Base-by-base conservation (phyloP, 1,284 basidiomycete species). In the Moesziomyces globuligerus region DNA sequence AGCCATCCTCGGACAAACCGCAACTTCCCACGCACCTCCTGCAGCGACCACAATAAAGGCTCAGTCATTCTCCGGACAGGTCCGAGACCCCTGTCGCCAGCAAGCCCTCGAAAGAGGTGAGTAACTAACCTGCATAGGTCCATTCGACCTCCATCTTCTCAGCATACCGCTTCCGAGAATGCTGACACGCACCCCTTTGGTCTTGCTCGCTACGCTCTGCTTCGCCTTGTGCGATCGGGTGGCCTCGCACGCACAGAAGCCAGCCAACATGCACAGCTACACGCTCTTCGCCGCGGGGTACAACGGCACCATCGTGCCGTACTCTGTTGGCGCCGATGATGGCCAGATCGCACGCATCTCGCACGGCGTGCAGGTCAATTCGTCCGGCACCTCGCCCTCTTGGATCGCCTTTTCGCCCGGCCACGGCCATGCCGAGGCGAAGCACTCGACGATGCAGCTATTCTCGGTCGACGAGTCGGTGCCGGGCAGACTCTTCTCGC, bases 291-390 rank as follows among this genome's bases (percentile, higher is more conserved):
- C 54, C 8, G 62, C 68, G 0, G 62, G 57, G 3, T 71, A 66
- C 40, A 55, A 50, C 48, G 61, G 61, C 13, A 61, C 54, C 17
- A 66, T 71, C 28, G 43, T 61, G 11, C 68, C 68, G 1, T 66
- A 54, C 47, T 44, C 57, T 3, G 26, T 71, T 23, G 44, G 57
- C 23, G 2, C 20, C 8, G 4, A 26, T 3, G 4, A 38, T 2
- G 43, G 46, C 10, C 36, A 37, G n/a, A 18, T 70, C 10, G 18
- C 13, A 0, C 47, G 24, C 3, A 23, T 59, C 47, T 51, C 48
- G 6, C 11, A 10, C 2, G 60, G 59, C 5, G 48, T 64, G 7
- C 6, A 38, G 13, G n/a, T 51, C 5, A 61, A 59, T 29, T 47
- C 60, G 24, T 58, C 55, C 5, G 60, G 60, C 4, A 57, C 55